A percentile compares a stretch with the other conserved stretches of the same genome.
These are phyloP conservation scores for Marchantia paleacea DNA, from an alignment of 225 moss, liverwort and hornwort genomes.

Conservation along the genomic window DNA sequence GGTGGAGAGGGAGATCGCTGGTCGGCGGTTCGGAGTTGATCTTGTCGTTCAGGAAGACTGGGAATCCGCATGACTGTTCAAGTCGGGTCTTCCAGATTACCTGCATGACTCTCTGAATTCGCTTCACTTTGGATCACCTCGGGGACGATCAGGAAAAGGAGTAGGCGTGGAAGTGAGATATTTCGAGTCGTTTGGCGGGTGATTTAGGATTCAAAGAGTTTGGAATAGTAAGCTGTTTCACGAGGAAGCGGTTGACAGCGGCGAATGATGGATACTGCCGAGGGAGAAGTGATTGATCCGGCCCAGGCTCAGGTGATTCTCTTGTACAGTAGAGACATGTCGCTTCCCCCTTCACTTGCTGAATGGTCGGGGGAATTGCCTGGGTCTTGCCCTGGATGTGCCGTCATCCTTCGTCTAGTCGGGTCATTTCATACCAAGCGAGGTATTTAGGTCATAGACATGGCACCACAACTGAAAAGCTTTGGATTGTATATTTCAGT, in stretches of 20 bases:
- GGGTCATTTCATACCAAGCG: neutral
- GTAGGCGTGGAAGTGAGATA: too few relatives aligned
- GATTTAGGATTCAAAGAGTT: too few relatives aligned
- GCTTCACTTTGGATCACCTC: too few relatives aligned
- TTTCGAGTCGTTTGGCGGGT: too few relatives aligned
- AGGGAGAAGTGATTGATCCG: conserved; percentile 8
- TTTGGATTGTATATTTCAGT: neutral
- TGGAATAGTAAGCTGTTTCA: too few relatives aligned
- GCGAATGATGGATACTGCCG: conserved; percentile 6
- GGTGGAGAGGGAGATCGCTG: too few relatives aligned
- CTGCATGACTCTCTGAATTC: too few relatives aligned
- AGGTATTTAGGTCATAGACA: neutral
- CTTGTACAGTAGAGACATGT: neutral
- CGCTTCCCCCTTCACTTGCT: neutral
- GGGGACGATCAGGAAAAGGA: too few relatives aligned
- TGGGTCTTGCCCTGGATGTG: neutral
- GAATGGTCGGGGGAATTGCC: neutral
- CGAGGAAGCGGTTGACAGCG: neutral
- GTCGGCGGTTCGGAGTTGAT: too few relatives aligned
- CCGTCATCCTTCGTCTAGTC: neutral
- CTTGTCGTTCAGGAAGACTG: too few relatives aligned
- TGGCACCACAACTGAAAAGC: neutral
- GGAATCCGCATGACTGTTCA: too few relatives aligned
- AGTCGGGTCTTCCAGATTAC: too few relatives aligned
- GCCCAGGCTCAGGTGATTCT: conserved; percentile 6